Evolutionary conservation across 306 rosid species (phyloP), one percentile per base, ranked within the genome.

Genomic region (Inga oerstediana): DNA sequence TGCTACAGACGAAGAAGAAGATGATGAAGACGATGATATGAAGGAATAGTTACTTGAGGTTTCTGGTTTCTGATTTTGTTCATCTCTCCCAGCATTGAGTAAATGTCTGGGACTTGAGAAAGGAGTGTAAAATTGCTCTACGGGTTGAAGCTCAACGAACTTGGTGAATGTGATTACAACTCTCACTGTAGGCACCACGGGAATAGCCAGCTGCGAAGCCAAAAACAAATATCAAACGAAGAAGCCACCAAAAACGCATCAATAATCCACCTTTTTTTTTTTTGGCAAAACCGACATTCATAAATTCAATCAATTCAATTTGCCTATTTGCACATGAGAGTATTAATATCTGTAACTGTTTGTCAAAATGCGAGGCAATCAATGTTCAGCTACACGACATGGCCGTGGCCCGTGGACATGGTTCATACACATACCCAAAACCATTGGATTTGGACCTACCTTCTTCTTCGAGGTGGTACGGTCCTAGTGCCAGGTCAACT

Each of bases 111-210:
- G 98, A 78, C 99, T 96, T 12, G 99, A 91, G 46, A 90, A 80
- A 7, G 99, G 99, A 3, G 98, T 96, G 88, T 78, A 96, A 87
- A 96, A 96, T 79, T 88, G 87, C 84, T 96, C 98, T 3, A 71
- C 41, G 4, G 98, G 96, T 80, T 88, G 92, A 32, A 93, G 93
- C 81, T 95, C 98, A 24, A 90, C 93, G 61, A 96, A 93, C 92
- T 96, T 96, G 3, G 99, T 96, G 88, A 96, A 96, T 13, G 99
- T 93, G 80, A 96, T 90, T 84, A 96, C 97, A 58, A 95, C 99
- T 74, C 96, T 93, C 86, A 95, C 99, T 0, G 99, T 96, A 20
- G 98, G 98, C 80, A 96, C 98, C 87, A 92, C 98, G 27, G 99
- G 98, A 17, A 96, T 96, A 9, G 97, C 99, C 77, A 96, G 85